Base-by-base conservation (phyloP, 1,284 basidiomycete genomes). In the Cerrena zonata region DNA sequence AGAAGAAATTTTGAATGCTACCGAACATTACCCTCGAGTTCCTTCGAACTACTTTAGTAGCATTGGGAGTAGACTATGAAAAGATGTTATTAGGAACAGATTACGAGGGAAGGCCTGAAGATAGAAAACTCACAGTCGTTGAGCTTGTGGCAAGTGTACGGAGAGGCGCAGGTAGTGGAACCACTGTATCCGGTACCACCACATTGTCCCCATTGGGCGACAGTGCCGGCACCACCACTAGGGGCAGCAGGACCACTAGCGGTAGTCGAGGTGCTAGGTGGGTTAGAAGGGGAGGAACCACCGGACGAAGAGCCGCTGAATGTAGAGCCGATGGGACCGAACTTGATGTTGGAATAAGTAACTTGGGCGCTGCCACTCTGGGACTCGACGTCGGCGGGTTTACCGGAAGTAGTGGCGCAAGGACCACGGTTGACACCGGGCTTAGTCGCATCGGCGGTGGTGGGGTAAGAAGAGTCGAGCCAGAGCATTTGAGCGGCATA, bases 401-500 rank as follows among this genome's bases (percentile, higher is more conserved):
- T 48, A 51, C 69, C 71, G 18, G 66, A 68, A 44, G 55, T 64
- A 41, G 68, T 62, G 25, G 68, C 55, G 60, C 70, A 72, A 23
- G 64, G 62, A 38, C 69, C 71, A 49, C 70, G 68, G 22, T 62
- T 56, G 48, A 70, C 62, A 59, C 70, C 70, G 49, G 70, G 67
- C 45, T 54, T 53, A 51, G 63, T 60, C 22, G 68, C 58, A 55
- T 56, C 49, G 15, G 48, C 52, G 54, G 54, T 56, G 45, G 64
- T 62, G 51, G 70, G 70, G 59, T 69, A 70, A 61, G 62, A 57
- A 55, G 58, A 59, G 61, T 71, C 70, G 58, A 72, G 68, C 70
- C 70, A 72, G 55, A 69, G 65, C 68, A 72, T 69, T 58, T 62
- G 57, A 47, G 61, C 69, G 36, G 61, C 62, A 49, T 70, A 60